These are phyloP conservation scores for Melaleuca quinquenervia DNA, from an alignment of 345 rosid genomes.

Conservation along the genomic window DNA sequence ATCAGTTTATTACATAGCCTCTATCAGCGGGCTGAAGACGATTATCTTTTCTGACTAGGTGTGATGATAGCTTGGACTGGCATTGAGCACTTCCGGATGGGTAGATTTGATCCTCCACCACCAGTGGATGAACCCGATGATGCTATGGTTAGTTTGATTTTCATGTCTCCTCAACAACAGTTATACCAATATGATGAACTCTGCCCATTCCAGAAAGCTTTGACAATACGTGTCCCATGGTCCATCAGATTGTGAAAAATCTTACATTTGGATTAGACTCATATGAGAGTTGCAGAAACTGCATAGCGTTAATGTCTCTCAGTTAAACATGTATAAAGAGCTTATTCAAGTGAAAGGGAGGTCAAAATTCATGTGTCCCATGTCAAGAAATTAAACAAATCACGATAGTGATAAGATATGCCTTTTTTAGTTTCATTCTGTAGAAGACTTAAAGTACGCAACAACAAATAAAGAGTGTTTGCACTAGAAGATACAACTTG, in stretches of 20 bases:
- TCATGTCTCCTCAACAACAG: not conserved
- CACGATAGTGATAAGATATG: not conserved
- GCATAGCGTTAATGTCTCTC: not conserved
- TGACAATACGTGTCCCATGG: not conserved
- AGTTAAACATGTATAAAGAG: not conserved
- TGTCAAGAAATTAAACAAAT: not conserved
- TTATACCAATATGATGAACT: not conserved
- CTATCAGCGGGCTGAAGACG: not conserved
- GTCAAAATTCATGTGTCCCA: not conserved
- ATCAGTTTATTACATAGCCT: not conserved
- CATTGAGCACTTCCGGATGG: conserved; percentile 73
- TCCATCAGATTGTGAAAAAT: not conserved
- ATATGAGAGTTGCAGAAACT: not conserved
- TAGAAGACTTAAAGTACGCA: not conserved
- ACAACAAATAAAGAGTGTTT: not conserved
- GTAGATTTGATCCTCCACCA: conserved; percentile 96
- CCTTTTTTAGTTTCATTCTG: not conserved
- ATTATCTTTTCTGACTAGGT: conserved; percentile 25
- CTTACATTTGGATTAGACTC: not conserved
- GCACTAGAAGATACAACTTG: not conserved
- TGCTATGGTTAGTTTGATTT: conserved; percentile 37
- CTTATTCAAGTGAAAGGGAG: not conserved
- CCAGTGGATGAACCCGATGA: conserved; percentile 63
- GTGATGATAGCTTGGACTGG: conserved; percentile 99
- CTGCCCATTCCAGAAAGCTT: not conserved